Evolutionary conservation across 306 rosid genomes (phyloP), one percentile per base, ranked within the genome.

Genomic region (Castanospermum australe): DNA sequence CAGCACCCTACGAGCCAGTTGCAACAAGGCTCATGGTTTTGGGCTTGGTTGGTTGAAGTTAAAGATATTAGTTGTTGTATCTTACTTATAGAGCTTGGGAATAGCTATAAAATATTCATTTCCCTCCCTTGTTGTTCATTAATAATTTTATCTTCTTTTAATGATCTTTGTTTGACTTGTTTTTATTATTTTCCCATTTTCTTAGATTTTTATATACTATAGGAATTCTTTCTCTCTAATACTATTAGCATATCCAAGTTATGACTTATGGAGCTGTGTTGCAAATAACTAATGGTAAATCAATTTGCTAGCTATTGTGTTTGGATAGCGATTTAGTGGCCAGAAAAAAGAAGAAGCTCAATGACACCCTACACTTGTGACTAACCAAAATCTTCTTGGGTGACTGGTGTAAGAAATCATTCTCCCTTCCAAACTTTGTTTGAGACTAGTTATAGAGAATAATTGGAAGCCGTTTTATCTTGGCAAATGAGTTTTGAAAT

Each of bases 1-100:
- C n/a, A n/a, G n/a, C n/a, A n/a, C n/a, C n/a, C n/a, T n/a, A n/a
- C n/a, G n/a, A n/a, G n/a, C n/a, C n/a, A n/a, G n/a, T n/a, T n/a
- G n/a, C n/a, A n/a, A n/a, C n/a, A n/a, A 73, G 87, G 72, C 61
- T 80, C 79, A 75, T 77, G 72, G 51, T 81, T 79, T 76, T 86
- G 63, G 83, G 82, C 77, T 42, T 85, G 87, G 83, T 73, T 85
- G 78, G 48, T 76, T 86, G 90, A 79, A 72, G 85, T 70, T 68
- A 70, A 62, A 79, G 88, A 75, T 75, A 50, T 47, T 76, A 75
- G 71, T 64, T 67, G 73, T 25, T 73, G 88, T 87, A 87, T 87
- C 89, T 88, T 89, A 76, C 87, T 79, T 79, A 74, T 76, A 66
- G 35, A 52, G 39, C 65, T 3, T 57, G 32, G 30, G 39, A 64